Base-by-base conservation (phyloP, 345 rosid species). In the Acer saccharum region DNA sequence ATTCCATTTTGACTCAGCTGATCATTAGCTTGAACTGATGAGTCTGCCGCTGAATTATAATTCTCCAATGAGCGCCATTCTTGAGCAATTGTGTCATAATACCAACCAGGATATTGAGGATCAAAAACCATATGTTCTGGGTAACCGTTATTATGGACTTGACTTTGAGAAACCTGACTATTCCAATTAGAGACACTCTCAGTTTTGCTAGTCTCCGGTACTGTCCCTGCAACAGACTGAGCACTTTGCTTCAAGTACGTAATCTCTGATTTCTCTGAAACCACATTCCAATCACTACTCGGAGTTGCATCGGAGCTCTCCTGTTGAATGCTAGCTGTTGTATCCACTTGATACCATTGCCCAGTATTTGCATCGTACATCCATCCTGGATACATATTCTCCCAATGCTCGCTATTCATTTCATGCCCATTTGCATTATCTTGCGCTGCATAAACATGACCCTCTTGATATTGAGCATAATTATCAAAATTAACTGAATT, bases 101-200 rank as follows among this genome's bases (percentile, higher is more conserved):
- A 97, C 98, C 98, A 97, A 78, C 94, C 99, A 52, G 98, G 99
- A 80, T 88, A 93, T 65, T 91, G 98, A 10, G 93, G 87, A 79
- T 97, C 96, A 88, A 94, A 97, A 64, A 84, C 76, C 94, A 97
- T 94, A 80, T 93, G 93, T 68, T 91, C 96, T 6, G 98, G 97
- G 80, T 94, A 91, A 50, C 91, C 98, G 81, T 86, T 89, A 81
- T 90, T 80, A 78, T 64, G 84, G 75, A 67, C 85, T 77, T 89
- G 39, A 35, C 39, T 35, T 35, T 35, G 86, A 16, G 94, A 82
- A 81, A 76, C 88, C 90, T 89, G 96, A 82, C 62, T 29, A 32
- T 87, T 90, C 95, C 90, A 88, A 74, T 84, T 79, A 74, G 90
- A 85, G 61, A 91, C 87, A 68, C 77, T 85, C 87, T 89, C 89